phyloP scores from a whole-genome alignment of 2,329 filamentous ascomycete genomes.

The Gremmenia infestans region DNA sequence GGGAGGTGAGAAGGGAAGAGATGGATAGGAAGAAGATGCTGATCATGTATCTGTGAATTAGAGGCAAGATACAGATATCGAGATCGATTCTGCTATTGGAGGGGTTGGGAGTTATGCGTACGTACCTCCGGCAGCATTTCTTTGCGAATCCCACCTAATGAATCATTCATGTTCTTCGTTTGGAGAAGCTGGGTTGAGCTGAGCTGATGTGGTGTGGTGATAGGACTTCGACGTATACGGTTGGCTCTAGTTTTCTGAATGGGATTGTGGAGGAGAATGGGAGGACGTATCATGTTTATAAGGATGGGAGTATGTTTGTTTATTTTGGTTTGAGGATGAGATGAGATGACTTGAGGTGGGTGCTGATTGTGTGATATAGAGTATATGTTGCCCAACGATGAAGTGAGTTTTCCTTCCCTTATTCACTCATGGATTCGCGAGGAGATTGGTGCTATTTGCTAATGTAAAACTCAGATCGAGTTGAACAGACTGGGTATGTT shows the following conservation, averaged over 20 bases:
- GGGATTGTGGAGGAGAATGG: slow-evolving; percentile 33
- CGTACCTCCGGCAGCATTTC: neutral
- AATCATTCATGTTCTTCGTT: neutral
- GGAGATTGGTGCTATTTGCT: neutral
- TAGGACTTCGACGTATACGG: neutral
- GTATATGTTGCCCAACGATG: slow-evolving; percentile 19
- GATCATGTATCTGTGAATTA: too few relatives aligned
- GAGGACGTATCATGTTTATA: slow-evolving; percentile 22
- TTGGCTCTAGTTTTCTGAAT: slow-evolving; percentile 5
- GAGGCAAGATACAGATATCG: neutral
- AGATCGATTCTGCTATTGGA: neutral
- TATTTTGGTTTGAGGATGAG: neutral
- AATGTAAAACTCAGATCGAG: neutral
- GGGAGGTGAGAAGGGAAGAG: neutral
- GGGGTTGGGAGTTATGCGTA: neutral
- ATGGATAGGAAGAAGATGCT: neutral
- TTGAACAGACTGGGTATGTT: slow-evolving; percentile 5
- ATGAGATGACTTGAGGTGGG: too few relatives aligned
- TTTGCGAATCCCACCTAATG: neutral
- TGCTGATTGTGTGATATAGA: slow-evolving; percentile 1
- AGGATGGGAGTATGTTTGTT: slow-evolving; percentile 13
- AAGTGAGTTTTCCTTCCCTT: neutral
- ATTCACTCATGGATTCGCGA: too few relatives aligned
- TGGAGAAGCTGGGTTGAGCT: neutral
- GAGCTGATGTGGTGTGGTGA: neutral